Evolutionary conservation across 2,329 filamentous ascomycete species (phyloP), one percentile per base, ranked within the genome.

Genomic region (Claviceps digitariae): DNA sequence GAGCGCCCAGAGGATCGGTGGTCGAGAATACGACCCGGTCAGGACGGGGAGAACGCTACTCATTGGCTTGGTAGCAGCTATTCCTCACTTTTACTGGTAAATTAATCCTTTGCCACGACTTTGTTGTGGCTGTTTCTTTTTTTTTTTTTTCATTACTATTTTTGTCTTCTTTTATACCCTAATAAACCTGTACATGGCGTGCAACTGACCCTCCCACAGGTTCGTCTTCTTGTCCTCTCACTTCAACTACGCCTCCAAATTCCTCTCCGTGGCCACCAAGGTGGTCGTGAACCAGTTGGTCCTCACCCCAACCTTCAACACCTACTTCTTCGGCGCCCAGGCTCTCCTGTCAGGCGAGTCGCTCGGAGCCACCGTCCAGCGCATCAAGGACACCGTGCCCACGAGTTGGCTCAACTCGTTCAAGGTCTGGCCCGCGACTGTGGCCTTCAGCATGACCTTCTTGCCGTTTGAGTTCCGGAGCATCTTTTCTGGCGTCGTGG

Each of bases 391-490:
- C 55, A 90, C 90, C 0, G 84, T 95, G 0, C 89, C 90, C 0
- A 75, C 77, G 38, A 40, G 38, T 8, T 40, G 38, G 63, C 66
- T 81, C 63, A 95, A 93, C 66, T 87, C 84, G 56, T 82, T 83
- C 66, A 95, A 94, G 71, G 68, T 96, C 25, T 96, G 90, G 90
- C 91, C 90, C 0, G 81, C 82, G 0, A 85, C 95, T 17, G 94
- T 86, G 15, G 89, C 89, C 0, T 84, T 96, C 64, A 90, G 78
- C 66, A 94, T 96, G 63, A 82, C 85, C n/a, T 93, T 88, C 62
- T 73, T 96, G 4, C 81, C 83, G 27, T 74, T 89, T 48, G 82
- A 91, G 63, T 91, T 88, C 67, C 75, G 90, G 50, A 87, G 82
- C 60, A 77, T 95, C 17, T 93, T 95, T 60, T 81, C 85, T 0